phyloP scores from a whole-genome alignment of 306 rosid genomes.

The Geum urbanum region DNA sequence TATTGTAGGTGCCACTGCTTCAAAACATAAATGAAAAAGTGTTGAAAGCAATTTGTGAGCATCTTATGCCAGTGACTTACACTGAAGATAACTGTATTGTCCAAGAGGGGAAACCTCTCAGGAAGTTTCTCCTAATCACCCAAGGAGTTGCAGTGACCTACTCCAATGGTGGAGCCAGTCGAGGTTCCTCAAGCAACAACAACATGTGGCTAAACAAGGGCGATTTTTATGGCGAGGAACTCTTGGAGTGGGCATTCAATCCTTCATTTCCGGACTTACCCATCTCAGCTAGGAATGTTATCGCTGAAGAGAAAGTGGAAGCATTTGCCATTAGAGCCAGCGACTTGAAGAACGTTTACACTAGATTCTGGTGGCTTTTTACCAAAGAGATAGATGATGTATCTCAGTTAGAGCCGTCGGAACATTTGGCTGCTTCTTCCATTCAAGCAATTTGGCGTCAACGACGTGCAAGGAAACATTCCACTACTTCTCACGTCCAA shows the following conservation, averaged over 20 bases:
- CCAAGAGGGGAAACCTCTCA: neutral
- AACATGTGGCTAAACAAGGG: neutral
- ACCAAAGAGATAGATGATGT: neutral
- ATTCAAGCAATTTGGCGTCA: neutral
- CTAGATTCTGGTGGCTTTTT: neutral
- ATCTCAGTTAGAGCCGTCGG: neutral
- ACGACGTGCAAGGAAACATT: neutral
- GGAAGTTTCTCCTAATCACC: neutral
- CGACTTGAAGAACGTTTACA: neutral
- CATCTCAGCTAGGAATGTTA: constrained; percentile 34
- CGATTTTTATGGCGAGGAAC: neutral
- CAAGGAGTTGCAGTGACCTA: neutral
- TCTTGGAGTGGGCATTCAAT: constrained; percentile 31
- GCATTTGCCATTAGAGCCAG: neutral
- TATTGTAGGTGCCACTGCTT: neutral
- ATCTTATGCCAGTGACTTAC: neutral
- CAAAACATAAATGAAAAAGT: neutral
- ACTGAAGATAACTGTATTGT: neutral
- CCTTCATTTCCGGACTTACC: constrained; percentile 38
- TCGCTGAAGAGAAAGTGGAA: neutral
- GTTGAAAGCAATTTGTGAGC: neutral
- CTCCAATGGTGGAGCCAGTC: neutral
- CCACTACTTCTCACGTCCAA: too few relatives aligned
- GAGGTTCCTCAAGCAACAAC: neutral
- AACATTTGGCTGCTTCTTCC: neutral